Conservation (phyloP, 2,329 filamentous ascomycete genomes). For the Trichoderma guizhouense region DNA sequence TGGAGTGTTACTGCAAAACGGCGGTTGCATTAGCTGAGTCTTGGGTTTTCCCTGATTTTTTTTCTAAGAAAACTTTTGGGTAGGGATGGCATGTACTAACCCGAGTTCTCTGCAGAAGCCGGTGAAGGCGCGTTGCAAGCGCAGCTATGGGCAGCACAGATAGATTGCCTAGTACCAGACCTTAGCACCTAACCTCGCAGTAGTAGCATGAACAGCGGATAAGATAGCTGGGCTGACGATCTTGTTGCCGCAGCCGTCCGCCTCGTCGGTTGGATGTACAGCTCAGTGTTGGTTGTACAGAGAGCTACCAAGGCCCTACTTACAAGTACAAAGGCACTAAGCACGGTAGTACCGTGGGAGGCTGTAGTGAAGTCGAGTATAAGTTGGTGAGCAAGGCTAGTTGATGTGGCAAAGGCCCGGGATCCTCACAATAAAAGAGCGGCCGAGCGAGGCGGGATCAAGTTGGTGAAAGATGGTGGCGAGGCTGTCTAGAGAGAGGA, state of each 20-base stretch:
- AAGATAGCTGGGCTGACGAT: slow-evolving; percentile 7
- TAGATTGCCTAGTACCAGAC: background rate
- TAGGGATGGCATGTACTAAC: background rate
- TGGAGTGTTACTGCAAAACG: background rate
- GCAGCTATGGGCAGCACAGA: background rate
- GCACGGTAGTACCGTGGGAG: background rate
- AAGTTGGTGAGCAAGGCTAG: background rate
- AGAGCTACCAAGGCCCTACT: background rate
- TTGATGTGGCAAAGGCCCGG: background rate
- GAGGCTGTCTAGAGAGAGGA: background rate
- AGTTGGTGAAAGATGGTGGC: background rate
- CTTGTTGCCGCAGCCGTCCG: background rate
- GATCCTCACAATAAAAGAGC: background rate
- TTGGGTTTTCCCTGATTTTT: background rate
- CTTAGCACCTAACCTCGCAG: background rate
- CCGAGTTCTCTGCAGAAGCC: slow-evolving; percentile 2
- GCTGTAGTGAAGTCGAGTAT: background rate
- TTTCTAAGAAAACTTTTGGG: background rate
- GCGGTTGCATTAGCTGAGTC: slow-evolving; percentile 4
- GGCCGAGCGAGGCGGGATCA: background rate
- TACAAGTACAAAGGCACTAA: background rate
- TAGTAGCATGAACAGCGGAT: background rate
- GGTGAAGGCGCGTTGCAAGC: slow-evolving; percentile 6
- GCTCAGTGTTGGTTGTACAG: background rate
- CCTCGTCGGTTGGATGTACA: background rate